phyloP scores from a whole-genome alignment of 2,329 filamentous ascomycete species.

The Sclerotinia glacialis region DNA sequence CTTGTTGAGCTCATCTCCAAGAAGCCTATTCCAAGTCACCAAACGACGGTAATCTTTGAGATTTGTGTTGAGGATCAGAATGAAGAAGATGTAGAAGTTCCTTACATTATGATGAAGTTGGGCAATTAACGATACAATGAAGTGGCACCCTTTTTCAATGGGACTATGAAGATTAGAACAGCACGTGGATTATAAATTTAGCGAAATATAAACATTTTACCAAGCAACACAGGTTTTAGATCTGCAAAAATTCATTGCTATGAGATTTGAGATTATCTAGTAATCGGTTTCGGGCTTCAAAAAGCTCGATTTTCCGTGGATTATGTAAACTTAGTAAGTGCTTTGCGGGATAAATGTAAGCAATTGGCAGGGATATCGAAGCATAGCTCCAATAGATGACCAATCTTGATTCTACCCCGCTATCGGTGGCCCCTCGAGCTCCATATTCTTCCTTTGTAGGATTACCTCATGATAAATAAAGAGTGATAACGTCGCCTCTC shows the following conservation, averaged over 20 bases:
- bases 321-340: conserved; percentile 20
- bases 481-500: background rate
- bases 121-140: conserved; percentile 27
- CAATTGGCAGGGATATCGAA: conserved; percentile 3
- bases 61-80: conserved; percentile 85
- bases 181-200: background rate
- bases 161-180: conserved; percentile 14
- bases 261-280: background rate
- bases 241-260: background rate
- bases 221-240: background rate
- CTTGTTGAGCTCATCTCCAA: conserved; percentile 86
- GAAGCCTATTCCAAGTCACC: conserved; percentile 85
- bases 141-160: background rate
- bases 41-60: conserved; percentile 95
- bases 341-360: conserved; percentile 16
- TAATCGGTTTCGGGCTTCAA: background rate
- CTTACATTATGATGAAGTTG: conserved; percentile 85
- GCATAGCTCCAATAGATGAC: conserved; percentile 11
- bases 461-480: background rate
- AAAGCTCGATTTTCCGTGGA: background rate
- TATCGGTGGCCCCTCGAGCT: conserved; percentile 2
- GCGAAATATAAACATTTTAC: background rate
- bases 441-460: conserved; percentile 9
- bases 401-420: conserved; percentile 19
- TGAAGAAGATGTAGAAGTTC: conserved; percentile 94